Evolutionary conservation across 2,329 filamentous ascomycete genomes (phyloP).

Genomic region (Fusarium sp.): DNA sequence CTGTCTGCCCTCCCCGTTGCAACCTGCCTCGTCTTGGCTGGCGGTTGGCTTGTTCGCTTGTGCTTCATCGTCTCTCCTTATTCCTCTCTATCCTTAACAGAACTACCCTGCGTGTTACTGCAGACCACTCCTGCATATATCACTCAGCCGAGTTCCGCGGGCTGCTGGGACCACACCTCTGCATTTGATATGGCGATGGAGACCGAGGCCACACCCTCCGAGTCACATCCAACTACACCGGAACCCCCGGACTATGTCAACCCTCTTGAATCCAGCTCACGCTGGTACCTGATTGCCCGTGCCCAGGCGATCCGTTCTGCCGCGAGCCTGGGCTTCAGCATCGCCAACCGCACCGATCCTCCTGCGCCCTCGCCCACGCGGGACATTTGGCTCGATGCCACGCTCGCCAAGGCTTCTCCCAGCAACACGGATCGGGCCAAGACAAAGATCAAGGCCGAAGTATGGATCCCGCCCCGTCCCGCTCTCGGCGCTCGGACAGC

Average conservation of each 20-base stretch:
- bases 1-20: conserved; percentile 12
- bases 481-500: conserved; percentile 57
- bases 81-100: conserved; percentile 3
- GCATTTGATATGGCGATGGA: conserved; percentile 37
- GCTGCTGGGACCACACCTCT: conserved; percentile 22
- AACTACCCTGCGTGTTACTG: conserved; percentile 5
- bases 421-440: conserved; percentile 47
- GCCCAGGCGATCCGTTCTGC: conserved; percentile 57
- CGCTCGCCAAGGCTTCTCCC: conserved; percentile 48
- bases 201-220: conserved; percentile 41
- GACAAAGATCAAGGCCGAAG: conserved; percentile 57
- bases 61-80: conserved; percentile 17
- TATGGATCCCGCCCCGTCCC: conserved; percentile 54
- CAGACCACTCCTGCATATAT: conserved; percentile 12
- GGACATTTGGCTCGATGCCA: conserved; percentile 56
- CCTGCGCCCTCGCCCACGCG: conserved; percentile 51
- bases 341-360: conserved; percentile 55
- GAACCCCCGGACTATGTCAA: conserved; percentile 55
- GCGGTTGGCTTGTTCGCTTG: conserved; percentile 4
- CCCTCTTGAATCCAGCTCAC: conserved; percentile 55
- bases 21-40: conserved; percentile 32
- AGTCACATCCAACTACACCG: conserved; percentile 45
- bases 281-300: conserved; percentile 56
- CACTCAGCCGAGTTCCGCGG: conserved; percentile 10
- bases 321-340: conserved; percentile 55